A percentile compares a stretch with the other conserved stretches of the same genome.
Evolutionary conservation across 2,329 filamentous ascomycete genomes (phyloP).

Genomic region (Pseudocercospora fuligena): DNA sequence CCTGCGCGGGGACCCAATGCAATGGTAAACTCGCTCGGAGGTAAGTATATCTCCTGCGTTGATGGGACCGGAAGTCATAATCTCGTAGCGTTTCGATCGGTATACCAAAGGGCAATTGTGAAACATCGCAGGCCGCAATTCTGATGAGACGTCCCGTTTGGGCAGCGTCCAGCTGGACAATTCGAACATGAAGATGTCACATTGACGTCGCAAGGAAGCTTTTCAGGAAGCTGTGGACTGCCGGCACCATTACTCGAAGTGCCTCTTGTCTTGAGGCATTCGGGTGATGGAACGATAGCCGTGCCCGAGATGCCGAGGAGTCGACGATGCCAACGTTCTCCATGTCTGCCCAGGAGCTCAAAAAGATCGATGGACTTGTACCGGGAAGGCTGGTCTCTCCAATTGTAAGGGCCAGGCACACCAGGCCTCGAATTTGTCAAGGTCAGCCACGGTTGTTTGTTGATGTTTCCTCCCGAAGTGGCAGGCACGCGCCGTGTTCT

Average conservation of each 20-base stretch:
- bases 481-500: not conserved
- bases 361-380: not conserved
- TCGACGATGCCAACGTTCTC: slow-evolving; percentile 4
- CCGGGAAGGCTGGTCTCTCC: not conserved
- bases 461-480: not conserved
- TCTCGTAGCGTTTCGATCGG: not conserved
- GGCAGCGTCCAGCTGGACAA: not conserved
- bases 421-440: not conserved
- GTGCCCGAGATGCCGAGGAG: not conserved
- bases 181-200: not conserved
- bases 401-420: not conserved
- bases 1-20: not conserved
- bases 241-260: not conserved
- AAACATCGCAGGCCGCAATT: not conserved
- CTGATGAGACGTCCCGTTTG: not conserved
- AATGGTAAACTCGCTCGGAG: not conserved
- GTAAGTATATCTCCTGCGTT: not conserved
- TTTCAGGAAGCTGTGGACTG: not conserved
- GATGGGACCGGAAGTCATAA: not conserved
- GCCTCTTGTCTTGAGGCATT: not conserved
- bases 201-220: not conserved
- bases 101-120: not conserved
- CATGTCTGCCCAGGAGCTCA: not conserved
- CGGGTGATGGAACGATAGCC: not conserved
- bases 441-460: not conserved